Conservation (phyloP, 1,284 basidiomycete genomes). For the Baeospora myosura region DNA sequence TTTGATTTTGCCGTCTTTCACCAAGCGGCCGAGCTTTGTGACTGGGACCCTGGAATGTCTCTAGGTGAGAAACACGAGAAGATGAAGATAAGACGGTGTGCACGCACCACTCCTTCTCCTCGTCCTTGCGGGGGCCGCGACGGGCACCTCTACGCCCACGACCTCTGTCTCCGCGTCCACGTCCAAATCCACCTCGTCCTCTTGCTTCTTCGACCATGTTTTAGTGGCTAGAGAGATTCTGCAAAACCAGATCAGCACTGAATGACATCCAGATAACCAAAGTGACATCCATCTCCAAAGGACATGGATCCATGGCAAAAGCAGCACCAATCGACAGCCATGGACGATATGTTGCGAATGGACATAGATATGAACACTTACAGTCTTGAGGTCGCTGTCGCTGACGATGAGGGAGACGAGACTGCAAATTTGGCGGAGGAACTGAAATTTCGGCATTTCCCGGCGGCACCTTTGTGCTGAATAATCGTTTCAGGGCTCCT, state of each 20-base stretch:
- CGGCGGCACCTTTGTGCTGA: too few species aligned
- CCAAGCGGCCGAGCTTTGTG: conserved; percentile 98
- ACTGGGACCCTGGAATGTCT: conserved; percentile 76
- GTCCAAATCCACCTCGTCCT: conserved; percentile 82
- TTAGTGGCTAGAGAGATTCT: conserved; percentile 16
- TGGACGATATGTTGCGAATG: too few species aligned
- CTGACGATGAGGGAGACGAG: too few species aligned
- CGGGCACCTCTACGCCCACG: conserved; percentile 87
- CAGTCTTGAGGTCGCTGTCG: too few species aligned
- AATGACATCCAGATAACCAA: conserved; percentile 18
- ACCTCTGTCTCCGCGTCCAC: conserved; percentile 81
- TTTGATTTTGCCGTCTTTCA: conserved; percentile 99
- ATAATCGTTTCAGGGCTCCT: too few species aligned
- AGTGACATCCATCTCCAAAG: conserved; percentile 26
- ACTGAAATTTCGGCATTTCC: too few species aligned
- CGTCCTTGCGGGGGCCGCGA: conserved; percentile 95
- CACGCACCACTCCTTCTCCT: conserved; percentile 97
- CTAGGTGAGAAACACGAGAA: conserved; percentile 2
- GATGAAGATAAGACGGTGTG: conserved; percentile 4
- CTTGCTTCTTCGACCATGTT: conserved; percentile 75
- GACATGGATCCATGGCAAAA: background rate
- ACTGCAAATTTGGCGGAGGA: too few species aligned
- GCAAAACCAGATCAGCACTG: conserved; percentile 13
- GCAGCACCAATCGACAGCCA: too few species aligned
- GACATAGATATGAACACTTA: too few species aligned